Evolutionary conservation across 2,329 filamentous ascomycete species (phyloP), one percentile per base, ranked within the genome.

Genomic region (Colletotrichum lindemuthianum): DNA sequence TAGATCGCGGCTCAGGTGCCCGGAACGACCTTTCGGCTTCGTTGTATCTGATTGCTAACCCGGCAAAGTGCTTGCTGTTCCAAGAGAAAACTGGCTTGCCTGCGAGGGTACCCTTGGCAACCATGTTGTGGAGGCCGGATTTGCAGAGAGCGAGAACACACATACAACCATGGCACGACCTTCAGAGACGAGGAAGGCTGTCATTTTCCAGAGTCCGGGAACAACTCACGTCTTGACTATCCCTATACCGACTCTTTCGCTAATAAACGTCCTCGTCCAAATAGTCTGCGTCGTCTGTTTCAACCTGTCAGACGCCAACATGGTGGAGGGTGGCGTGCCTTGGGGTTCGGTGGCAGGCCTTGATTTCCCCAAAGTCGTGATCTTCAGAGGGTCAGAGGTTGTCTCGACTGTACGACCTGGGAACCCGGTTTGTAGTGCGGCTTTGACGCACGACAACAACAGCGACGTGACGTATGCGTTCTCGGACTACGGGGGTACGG

Each of bases 51-150:
- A 54, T 54, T 9, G 57, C 57, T 2, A 74, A 36, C 9, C 71
- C 74, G 4, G 69, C 69, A 13, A 67, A 67, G 36, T 74, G 59
- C 49, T 75, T 71, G 6, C 69, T 52, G 9, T 49, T 56, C 1
- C 58, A 40, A 16, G 40, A 40, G 52, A 66, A 71, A 4, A 69
- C 67, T 0, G 72, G 72, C 6, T 60, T 70, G 12, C 78, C 76
- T 15, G 74, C 72, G 0, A 77, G 49, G 5, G 83, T 74, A 0
- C 75, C 78, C 63, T 83, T 78, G 1, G 78, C 77, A 49, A 83
- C 79, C 40, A 77, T 58, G 0, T 24, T 11, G n/a, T 60, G 57
- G 77, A 60, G 49, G 9, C 55, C 58, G 9, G 58, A 16, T 33
- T 54, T 44, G 32, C 52, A 48, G 43, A 39, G 43, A 34, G 33